phyloP scores from a whole-genome alignment of 179 eudicot species.

The Corrigiola litoralis region DNA sequence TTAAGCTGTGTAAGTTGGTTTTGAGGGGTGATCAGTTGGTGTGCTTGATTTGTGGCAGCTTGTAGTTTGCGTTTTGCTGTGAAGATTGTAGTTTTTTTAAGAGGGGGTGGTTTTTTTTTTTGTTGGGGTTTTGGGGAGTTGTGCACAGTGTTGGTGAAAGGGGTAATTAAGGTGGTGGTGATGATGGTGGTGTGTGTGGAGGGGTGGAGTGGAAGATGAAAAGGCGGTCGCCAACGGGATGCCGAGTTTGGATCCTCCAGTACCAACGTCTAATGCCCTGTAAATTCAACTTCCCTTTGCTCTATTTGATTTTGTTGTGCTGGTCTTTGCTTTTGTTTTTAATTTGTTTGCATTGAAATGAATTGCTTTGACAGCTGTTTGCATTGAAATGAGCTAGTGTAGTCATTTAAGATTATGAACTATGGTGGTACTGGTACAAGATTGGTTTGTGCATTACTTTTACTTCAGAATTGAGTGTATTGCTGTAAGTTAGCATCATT shows the following conservation, averaged over 20 bases:
- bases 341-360: background rate
- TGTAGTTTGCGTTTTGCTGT: background rate
- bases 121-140: background rate
- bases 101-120: background rate
- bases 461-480: background rate
- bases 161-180: background rate
- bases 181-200: constrained; percentile 26
- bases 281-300: constrained; percentile 11
- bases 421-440: background rate
- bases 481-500: background rate
- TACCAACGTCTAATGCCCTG: constrained; percentile 15
- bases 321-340: constrained; percentile 1
- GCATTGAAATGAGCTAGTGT: background rate
- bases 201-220: constrained; percentile 22
- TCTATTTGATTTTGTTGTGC: background rate
- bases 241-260: constrained; percentile 20
- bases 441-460: too few species aligned
- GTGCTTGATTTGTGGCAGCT: constrained; percentile 8
- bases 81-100: background rate
- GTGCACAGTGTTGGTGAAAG: background rate
- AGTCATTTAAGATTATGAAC: background rate
- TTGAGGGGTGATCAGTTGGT: constrained; percentile 11
- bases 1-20: constrained; percentile 4
- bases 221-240: constrained; percentile 14
- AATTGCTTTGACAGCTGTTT: background rate